Percentiles rank a stretch among this genome's conserved stretches.
These are phyloP conservation scores for Globisporangium sylvaticum DNA, from an alignment of 352 stramenopile species.

Conservation along the genomic window DNA sequence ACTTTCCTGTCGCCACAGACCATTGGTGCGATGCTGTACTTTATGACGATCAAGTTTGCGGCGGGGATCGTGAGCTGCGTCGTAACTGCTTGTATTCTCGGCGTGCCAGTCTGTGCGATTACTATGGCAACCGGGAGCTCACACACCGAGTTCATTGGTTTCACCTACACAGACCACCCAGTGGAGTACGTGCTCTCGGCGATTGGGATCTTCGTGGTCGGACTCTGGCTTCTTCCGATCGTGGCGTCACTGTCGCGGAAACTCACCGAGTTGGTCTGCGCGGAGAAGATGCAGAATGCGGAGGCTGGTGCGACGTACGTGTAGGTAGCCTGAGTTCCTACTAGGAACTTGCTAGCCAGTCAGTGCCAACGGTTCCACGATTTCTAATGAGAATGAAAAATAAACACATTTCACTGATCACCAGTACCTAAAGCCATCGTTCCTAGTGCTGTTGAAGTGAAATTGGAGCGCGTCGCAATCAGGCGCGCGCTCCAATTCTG, in stretches of 20 bases:
- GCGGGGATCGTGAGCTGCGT: constrained; percentile 29
- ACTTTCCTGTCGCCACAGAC: constrained; percentile 27
- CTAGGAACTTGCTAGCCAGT: too few relatives aligned
- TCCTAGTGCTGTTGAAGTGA: too few relatives aligned
- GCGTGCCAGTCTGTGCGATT: constrained; percentile 29
- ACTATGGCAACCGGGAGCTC: background rate
- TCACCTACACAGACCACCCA: constrained; percentile 14
- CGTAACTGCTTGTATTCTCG: constrained; percentile 21
- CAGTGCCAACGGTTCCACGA: too few relatives aligned
- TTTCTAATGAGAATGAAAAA: too few relatives aligned
- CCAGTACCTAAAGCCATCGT: too few relatives aligned
- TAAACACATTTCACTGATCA: too few relatives aligned
- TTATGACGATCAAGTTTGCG: constrained; percentile 38
- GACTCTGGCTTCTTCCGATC: background rate
- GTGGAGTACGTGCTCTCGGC: constrained; percentile 11
- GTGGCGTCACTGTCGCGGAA: constrained; percentile 15
- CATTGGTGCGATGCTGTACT: constrained; percentile 39
- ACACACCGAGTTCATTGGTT: background rate
- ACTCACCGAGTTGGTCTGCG: constrained; percentile 11
- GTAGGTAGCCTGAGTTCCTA: too few relatives aligned
- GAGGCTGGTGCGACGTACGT: too few relatives aligned
- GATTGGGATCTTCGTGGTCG: constrained; percentile 7
- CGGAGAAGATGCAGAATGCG: background rate
- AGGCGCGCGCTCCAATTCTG: too few relatives aligned
- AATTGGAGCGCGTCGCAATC: too few relatives aligned